Evolutionary conservation across 495 filamentous ascomycete genomes (phyloP).

Genomic region (Pyrenula massariospora): DNA sequence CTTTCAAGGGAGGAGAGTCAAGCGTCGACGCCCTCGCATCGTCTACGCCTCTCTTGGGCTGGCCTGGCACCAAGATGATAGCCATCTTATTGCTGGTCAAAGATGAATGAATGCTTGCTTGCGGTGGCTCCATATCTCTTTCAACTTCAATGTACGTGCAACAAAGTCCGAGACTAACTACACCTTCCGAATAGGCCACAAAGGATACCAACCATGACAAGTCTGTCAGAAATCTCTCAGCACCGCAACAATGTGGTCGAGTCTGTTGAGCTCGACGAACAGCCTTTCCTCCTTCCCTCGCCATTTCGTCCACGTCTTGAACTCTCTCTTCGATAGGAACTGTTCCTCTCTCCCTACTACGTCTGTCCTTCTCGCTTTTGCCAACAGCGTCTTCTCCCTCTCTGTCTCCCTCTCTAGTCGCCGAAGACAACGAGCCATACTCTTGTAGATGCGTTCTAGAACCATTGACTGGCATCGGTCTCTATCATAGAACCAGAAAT

Average conservation of each 20-base stretch:
- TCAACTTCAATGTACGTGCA: no score
- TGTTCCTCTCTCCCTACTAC: conserved; percentile 71
- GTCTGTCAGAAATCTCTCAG: conserved; percentile 75
- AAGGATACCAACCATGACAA: no score
- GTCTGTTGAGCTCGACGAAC: conserved; percentile 58
- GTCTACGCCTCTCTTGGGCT: no score
- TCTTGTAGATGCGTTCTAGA: conserved; percentile 70
- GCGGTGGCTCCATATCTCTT: no score
- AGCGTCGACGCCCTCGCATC: no score
- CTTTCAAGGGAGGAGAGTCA: no score
- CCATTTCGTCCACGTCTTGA: conserved; percentile 55
- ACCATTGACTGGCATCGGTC: conserved; percentile 53
- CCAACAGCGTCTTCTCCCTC: conserved; percentile 53
- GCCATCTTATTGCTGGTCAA: no score
- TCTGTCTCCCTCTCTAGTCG: conserved; percentile 59
- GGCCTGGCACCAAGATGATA: no score
- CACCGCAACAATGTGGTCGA: conserved; percentile 76
- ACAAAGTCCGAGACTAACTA: no score
- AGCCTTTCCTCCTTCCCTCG: conserved; percentile 61
- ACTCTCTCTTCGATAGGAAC: conserved; percentile 56
- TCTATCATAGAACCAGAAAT: conserved; percentile 80
- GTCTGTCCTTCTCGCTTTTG: conserved; percentile 69
- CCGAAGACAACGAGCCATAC: conserved; percentile 78
- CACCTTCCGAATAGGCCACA: no score
- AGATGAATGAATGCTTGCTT: no score